Conservation (phyloP, 1,284 basidiomycete species). For the Boletus smithii region DNA sequence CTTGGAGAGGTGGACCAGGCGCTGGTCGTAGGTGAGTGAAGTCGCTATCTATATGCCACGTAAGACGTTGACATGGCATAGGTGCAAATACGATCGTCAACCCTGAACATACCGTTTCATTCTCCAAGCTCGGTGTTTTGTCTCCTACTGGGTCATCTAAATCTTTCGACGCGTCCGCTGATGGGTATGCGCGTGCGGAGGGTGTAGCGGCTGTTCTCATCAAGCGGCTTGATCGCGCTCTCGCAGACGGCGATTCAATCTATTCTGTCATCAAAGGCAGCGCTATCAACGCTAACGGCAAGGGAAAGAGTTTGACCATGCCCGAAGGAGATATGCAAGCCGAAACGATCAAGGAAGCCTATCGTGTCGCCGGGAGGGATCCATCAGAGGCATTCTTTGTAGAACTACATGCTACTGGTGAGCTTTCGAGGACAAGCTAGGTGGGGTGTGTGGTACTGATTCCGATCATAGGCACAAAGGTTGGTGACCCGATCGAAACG, state of each 20-base stretch:
- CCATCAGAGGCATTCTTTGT: conserved; percentile 45
- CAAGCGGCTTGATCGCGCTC: conserved; percentile 30
- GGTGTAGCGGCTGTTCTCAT: conserved; percentile 30
- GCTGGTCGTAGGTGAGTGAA: conserved; percentile 37
- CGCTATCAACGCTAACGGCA: conserved; percentile 32
- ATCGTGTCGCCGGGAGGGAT: conserved; percentile 25
- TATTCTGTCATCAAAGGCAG: conserved; percentile 31
- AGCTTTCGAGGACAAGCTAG: not conserved
- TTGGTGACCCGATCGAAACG: conserved; percentile 49
- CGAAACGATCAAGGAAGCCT: conserved; percentile 31
- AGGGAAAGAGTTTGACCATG: conserved; percentile 34
- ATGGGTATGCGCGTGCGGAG: conserved; percentile 40
- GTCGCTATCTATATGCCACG: not conserved
- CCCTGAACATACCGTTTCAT: conserved; percentile 29
- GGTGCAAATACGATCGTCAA: conserved; percentile 30
- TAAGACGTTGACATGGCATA: conserved; percentile 2
- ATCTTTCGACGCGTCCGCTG: conserved; percentile 46
- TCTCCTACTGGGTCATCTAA: conserved; percentile 46
- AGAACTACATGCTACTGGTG: conserved; percentile 48
- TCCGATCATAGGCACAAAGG: conserved; percentile 33
- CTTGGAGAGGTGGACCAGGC: conserved; percentile 49
- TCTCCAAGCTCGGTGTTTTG: conserved; percentile 38
- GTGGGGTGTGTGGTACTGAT: conserved; percentile 2
- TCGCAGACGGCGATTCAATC: conserved; percentile 24
- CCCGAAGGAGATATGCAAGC: conserved; percentile 34